Evolutionary conservation across 257 asterid genomes (phyloP), one percentile per base, ranked within the genome.

Genomic region (Avicennia marina): DNA sequence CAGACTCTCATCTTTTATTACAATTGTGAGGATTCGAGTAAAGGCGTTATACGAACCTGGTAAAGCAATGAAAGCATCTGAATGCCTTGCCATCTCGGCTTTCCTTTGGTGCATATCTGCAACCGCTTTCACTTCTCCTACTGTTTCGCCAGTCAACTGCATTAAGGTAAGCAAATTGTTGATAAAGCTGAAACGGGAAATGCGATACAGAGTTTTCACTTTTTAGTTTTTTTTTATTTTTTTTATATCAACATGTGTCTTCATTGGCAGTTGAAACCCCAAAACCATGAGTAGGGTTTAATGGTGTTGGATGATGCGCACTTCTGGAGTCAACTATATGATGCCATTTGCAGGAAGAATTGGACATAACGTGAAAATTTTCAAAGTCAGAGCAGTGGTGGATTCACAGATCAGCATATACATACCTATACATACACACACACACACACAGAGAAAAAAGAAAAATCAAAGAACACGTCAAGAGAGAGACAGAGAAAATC

Each of bases 91-190:
- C 99, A 93, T 93, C 70, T 93, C 96, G 7, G 99, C 99, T 77
- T 93, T 93, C 80, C 99, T 86, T 81, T 93, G 97, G 71, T 93
- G 99, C 99, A 93, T 93, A 72, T 73, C 96, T 70, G 99, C 94
- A 66, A 93, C 99, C 49, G 96, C 99, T 76, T 86, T 93, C 87
- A 93, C 97, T 84, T 93, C 99, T 43, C 99, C 99, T 67, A 93
- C 97, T 61, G 97, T 89, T 81, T 72, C 94, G 45, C 99, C 99
- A 78, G 99, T 93, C 77, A 93, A 73, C 97, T 93, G 94, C 76
- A 70, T 51, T 74, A 66, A 41, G 38, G 46, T 3, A n/a, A 63
- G 38, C 55, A 62, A 62, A 57, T 25, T 51, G 34, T 52, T 34
- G 24, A 76, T 49, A 46, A 69, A 63, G 64, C 52, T 43, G 19